Base-by-base conservation (phyloP, 768 basidiomycete genomes). In the Mycena pura region DNA sequence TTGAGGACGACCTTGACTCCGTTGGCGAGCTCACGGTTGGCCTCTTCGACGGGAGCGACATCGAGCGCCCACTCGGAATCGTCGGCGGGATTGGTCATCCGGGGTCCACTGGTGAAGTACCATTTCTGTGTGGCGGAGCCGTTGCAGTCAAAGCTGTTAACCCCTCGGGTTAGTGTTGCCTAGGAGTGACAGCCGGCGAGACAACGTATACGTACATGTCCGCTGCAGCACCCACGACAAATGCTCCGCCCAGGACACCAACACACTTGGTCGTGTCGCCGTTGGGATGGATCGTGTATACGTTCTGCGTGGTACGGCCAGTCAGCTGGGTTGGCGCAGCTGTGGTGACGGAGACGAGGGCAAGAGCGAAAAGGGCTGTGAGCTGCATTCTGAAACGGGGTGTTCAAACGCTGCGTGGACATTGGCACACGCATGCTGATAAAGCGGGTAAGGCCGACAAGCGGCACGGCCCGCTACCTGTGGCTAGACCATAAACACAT, bases 11-110 rank as follows among this genome's bases (percentile, higher is more conserved):
- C 54, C 24, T 28, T 38, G 17, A 38, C n/a, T 5, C 54, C 54
- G 54, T 56, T 56, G 44, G 28, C 34, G 44, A 46, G 44, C 32
- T 25, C 24, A 28, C 44, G 44, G 44, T 28, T 38, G 22, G 54
- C 22, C 32, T 36, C 29, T 22, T 19, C 31, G 31, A 39, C 19
- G 55, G 36, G 55, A 29, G 45, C 45, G 55, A 57, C 46, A 39
- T 57, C 55, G 45, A 57, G 44, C 45, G 55, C 55, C 55, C 55
- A 57, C 46, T 57, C 55, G 45, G 55, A 57, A 38, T 46, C 45
- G 55, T 57, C 55, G 45, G 55, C 55, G 55, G 55, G 55, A 27
- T 48, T 57, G 45, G 27, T 39, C 45, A 56, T 56, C 24, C 54
- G 54, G n/a, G 54, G 54, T 36, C 44, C 34, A 22, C 51, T 53